Evolutionary conservation across 108 stramenopile genomes (phyloP).

Genomic region (Conticribra weissflogii): DNA sequence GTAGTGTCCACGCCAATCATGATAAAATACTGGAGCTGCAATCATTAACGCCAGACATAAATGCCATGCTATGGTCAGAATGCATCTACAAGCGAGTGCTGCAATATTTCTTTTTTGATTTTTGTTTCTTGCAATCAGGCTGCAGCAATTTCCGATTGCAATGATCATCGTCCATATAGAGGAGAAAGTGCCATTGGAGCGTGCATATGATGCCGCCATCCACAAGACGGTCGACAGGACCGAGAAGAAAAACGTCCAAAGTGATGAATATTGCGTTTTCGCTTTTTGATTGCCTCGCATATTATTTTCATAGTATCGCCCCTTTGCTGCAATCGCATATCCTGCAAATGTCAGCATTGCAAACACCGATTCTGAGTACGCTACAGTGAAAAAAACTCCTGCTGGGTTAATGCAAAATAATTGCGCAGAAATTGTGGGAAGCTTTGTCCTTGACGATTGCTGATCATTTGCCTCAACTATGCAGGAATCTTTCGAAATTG

Average conservation of each 20-base stretch:
- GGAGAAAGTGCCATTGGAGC: slow-evolving; percentile 83
- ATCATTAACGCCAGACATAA: slow-evolving; percentile 48
- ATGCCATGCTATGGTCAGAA: no score
- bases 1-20: slow-evolving; percentile 59
- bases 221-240: slow-evolving; percentile 46
- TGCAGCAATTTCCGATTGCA: slow-evolving; percentile 50
- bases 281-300: background rate
- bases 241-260: slow-evolving; percentile 21
- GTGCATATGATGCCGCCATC: slow-evolving; percentile 70
- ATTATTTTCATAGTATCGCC: slow-evolving; percentile 25
- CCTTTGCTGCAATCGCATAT: slow-evolving; percentile 42
- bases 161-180: slow-evolving; percentile 59
- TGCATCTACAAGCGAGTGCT: no score
- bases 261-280: background rate
- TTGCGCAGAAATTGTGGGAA: slow-evolving; percentile 42
- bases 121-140: slow-evolving; percentile 7
- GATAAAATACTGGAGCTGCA: slow-evolving; percentile 54
- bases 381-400: slow-evolving; percentile 78
- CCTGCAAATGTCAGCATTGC: slow-evolving; percentile 65
- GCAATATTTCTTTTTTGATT: background rate
- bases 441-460: background rate
- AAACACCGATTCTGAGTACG: slow-evolving; percentile 86
- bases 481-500: no score
- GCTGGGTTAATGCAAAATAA: slow-evolving; percentile 80
- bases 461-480: background rate